A percentile compares a stretch with the other conserved stretches of the same genome.
Evolutionary conservation across 768 basidiomycete genomes (phyloP).

Genomic region (Tylopilus sp.): DNA sequence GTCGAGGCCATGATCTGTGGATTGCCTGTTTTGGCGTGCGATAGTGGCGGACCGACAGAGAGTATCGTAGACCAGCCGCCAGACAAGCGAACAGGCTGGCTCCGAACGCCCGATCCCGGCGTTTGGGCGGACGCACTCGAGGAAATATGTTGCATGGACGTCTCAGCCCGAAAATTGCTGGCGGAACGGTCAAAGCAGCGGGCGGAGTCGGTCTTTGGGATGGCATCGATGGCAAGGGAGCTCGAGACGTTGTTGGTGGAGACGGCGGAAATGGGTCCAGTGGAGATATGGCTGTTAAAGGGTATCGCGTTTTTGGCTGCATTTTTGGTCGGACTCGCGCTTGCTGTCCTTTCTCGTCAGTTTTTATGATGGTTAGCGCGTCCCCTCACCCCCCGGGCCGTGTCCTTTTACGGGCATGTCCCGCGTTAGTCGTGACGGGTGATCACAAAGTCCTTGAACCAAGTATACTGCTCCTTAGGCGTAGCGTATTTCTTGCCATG

Average conservation of each 20-base stretch:
- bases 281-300: slow-evolving; percentile 21
- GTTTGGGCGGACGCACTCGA: slow-evolving; percentile 70
- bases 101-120: slow-evolving; percentile 56
- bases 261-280: slow-evolving; percentile 54
- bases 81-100: slow-evolving; percentile 69
- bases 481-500: slow-evolving; percentile 30
- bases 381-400: no score
- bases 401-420: background rate
- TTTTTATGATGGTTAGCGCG: background rate
- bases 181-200: slow-evolving; percentile 54
- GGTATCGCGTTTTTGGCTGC: slow-evolving; percentile 14
- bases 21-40: slow-evolving; percentile 82
- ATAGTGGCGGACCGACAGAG: slow-evolving; percentile 89
- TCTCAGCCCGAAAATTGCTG: slow-evolving; percentile 34
- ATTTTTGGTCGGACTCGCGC: slow-evolving; percentile 24
- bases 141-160: slow-evolving; percentile 45
- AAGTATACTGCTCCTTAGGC: slow-evolving; percentile 69
- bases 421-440: slow-evolving; percentile 18
- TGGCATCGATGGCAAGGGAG: slow-evolving; percentile 66
- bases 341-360: slow-evolving; percentile 18
- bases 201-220: slow-evolving; percentile 66
- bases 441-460: slow-evolving; percentile 71
- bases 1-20: slow-evolving; percentile 94
- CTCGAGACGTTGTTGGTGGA: slow-evolving; percentile 54
- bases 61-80: slow-evolving; percentile 52